Percentiles rank a stretch among this genome's conserved stretches.
Evolutionary conservation across 73 alveolate species (phyloP).

Genomic region (Paramecium biaurelia): DNA sequence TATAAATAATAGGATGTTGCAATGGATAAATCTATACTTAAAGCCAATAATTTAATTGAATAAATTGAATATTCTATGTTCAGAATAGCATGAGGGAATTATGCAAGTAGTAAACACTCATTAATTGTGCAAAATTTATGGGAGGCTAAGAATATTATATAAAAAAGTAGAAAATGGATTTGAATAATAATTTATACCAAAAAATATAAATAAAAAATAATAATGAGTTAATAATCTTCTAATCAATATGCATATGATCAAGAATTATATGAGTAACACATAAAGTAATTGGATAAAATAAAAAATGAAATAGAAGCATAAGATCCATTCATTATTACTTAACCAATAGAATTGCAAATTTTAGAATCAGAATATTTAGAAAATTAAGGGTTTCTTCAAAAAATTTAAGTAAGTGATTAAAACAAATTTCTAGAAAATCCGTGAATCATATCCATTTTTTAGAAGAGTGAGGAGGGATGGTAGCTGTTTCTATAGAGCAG

Average conservation of each 20-base stretch:
- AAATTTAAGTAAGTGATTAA: slow-evolving; percentile 42
- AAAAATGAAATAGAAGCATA: slow-evolving; percentile 60
- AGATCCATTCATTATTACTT: slow-evolving; percentile 49
- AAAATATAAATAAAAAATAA: slow-evolving; percentile 31
- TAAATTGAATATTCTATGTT: background rate
- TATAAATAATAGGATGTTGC: background rate
- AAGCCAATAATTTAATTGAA: background rate
- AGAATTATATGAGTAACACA: slow-evolving; percentile 19
- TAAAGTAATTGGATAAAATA: slow-evolving; percentile 47
- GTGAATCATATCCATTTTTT: slow-evolving; percentile 45
- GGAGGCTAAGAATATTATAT: background rate
- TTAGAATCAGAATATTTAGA: slow-evolving; percentile 58
- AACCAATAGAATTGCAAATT: slow-evolving; percentile 6
- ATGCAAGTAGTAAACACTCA: background rate
- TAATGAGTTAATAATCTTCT: background rate
- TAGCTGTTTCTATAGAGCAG: slow-evolving; percentile 86
- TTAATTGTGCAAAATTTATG: background rate
- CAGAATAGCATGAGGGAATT: slow-evolving; percentile 7
- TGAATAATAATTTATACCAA: background rate
- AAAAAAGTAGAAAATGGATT: background rate
- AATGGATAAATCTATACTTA: background rate
- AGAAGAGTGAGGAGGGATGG: slow-evolving; percentile 88
- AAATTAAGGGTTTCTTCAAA: slow-evolving; percentile 44
- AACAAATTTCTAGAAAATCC: slow-evolving; percentile 15
- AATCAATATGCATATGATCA: background rate